These are phyloP conservation scores for Podospora didyma DNA, from an alignment of 495 filamentous ascomycete species.

Conservation along the genomic window DNA sequence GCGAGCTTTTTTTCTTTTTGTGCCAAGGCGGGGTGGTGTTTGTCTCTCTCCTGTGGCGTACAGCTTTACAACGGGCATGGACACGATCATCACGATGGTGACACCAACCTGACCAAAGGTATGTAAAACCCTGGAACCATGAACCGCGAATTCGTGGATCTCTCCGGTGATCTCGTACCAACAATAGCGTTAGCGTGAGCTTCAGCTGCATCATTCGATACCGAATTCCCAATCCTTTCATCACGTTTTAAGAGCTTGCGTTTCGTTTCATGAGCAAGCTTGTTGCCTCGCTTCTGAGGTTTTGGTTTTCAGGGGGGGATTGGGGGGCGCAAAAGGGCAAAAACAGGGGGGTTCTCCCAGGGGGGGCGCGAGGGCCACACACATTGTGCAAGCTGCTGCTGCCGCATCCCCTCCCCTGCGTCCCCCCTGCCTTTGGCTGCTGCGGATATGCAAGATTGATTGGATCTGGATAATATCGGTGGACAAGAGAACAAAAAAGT, in stretches of 20 bases:
- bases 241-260: background rate
- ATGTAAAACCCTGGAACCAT: background rate
- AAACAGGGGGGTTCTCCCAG: background rate
- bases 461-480: constrained; percentile 19
- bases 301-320: background rate
- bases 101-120: background rate
- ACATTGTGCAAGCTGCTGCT: background rate
- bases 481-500: background rate
- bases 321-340: background rate
- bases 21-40: background rate
- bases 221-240: background rate
- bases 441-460: constrained; percentile 29
- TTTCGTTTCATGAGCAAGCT: background rate
- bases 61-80: too few species aligned
- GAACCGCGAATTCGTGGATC: background rate
- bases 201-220: too few species aligned
- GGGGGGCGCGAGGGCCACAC: background rate
- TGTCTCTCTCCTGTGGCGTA: background rate
- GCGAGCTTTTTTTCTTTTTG: too few species aligned
- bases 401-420: constrained; percentile 2
- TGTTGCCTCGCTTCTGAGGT: too few species aligned
- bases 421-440: constrained; percentile 1
- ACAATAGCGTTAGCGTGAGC: background rate
- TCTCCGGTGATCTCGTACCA: background rate
- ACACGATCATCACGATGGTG: background rate